Base-by-base conservation (phyloP, 345 rosid species). In the Eucalyptus erythrocorys region DNA sequence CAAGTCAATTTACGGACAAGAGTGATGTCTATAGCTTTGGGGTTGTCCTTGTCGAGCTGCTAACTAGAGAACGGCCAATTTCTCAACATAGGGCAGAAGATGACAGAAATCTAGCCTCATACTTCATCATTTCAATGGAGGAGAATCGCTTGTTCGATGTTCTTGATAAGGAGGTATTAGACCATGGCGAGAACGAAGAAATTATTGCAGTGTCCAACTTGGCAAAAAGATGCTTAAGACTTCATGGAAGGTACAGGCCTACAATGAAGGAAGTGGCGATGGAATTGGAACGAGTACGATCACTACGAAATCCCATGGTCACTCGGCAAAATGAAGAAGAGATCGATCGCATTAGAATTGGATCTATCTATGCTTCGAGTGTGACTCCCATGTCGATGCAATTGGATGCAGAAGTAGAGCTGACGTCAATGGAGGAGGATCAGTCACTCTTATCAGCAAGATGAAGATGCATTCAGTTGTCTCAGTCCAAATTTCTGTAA, bases 11-110 rank as follows among this genome's bases (percentile, higher is more conserved):
- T 6, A 93, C 92, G 0, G 88, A 90, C 55, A 93, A 94, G 76
- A 94, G 95, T 1, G 94, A 94, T 90, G 95, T 94, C 4, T 93
- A 92, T 13, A 93, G 94, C 49, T 94, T 93, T 26, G 93, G 94
- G 3, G 93, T 94, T 49, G 94, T 91, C 16, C 53, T 93, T 27
- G 90, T 86, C 15, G 94, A 94, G 90, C 91, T 93, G 21, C 66
- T 93, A 82, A 94, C 92, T 0, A 0, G 10, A n/a, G 76, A 64
- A 64, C 15, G 1, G 19, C 9, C 71, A 30, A 64, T 64, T 64
- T 61, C 37, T 64, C 37, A 13, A 64, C 19, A 1, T 1, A 64
- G 3, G 13, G 12, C 19, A 2, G 34, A 14, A 64, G 76, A 64
- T 10, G 37, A 14, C 2, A 64, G 9, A n/a, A 64, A 64, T n/a